These are phyloP conservation scores for Sporothrix sp. DNA, from an alignment of 2,329 filamentous ascomycete species.

Conservation along the genomic window DNA sequence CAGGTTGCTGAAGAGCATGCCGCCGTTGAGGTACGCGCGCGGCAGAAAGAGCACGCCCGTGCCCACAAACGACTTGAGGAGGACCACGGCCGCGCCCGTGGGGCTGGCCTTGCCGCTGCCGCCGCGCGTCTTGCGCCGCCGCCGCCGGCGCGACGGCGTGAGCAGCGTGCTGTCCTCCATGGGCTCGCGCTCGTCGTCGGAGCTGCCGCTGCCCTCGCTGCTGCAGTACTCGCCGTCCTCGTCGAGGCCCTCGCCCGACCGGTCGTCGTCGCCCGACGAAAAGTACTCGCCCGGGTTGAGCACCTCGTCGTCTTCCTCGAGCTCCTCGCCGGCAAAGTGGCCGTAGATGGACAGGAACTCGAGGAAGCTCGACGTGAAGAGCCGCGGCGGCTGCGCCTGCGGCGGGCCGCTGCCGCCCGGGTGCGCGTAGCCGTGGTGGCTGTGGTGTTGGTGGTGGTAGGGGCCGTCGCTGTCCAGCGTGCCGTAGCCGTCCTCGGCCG, in stretches of 20 bases:
- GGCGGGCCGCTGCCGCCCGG: no score
- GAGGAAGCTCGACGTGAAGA: slow-evolving; percentile 87
- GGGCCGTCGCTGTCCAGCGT: slow-evolving; percentile 29
- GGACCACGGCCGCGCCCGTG: slow-evolving; percentile 68
- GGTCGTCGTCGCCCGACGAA: slow-evolving; percentile 56
- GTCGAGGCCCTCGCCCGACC: slow-evolving; percentile 18
- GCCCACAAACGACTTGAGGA: slow-evolving; percentile 96
- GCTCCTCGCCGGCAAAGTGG: slow-evolving; percentile 92
- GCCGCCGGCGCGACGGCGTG: slow-evolving; percentile 61
- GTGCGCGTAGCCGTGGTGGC: background rate
- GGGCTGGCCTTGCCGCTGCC: slow-evolving; percentile 68
- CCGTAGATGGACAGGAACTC: slow-evolving; percentile 94
- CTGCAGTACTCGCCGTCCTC: slow-evolving; percentile 30
- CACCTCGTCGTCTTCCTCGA: slow-evolving; percentile 93
- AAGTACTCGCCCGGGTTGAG: slow-evolving; percentile 86
- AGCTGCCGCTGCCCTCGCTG: slow-evolving; percentile 36
- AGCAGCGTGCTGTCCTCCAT: slow-evolving; percentile 82
- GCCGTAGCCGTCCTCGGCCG: slow-evolving; percentile 42
- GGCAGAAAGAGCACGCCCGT: slow-evolving; percentile 92
- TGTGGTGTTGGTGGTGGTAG: slow-evolving; percentile 17
- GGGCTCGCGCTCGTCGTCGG: slow-evolving; percentile 63
- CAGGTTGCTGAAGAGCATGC: slow-evolving; percentile 92
- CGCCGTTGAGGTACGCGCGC: slow-evolving; percentile 87
- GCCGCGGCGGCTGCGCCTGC: slow-evolving; percentile 43
- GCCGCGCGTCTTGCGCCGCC: slow-evolving; percentile 65